phyloP scores from a whole-genome alignment of 257 asterid genomes.

The Cinchona pubescens region DNA sequence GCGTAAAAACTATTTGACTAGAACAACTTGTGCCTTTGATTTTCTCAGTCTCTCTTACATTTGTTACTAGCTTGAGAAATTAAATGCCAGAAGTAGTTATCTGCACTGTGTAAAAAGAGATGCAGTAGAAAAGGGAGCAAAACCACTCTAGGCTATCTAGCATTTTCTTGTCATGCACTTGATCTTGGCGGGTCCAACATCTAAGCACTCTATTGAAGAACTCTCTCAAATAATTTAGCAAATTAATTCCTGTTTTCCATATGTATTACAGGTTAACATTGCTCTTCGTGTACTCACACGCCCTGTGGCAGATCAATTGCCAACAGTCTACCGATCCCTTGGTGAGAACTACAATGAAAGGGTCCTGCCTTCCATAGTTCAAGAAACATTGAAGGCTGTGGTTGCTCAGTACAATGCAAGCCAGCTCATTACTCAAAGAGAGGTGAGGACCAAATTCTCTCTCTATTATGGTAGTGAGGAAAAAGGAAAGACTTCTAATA shows the following conservation, averaged over 20 bases:
- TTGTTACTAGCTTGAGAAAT: background rate
- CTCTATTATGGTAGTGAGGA: background rate
- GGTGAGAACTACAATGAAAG: constrained; percentile 81
- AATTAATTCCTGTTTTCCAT: background rate
- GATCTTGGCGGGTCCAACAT: background rate
- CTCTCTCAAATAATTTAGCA: no score
- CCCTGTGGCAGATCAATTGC: constrained; percentile 71
- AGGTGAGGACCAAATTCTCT: constrained; percentile 31
- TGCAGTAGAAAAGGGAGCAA: no score
- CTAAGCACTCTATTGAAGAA: background rate
- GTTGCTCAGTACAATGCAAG: constrained; percentile 87
- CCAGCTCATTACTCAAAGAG: constrained; percentile 90
- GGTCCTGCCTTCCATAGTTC: constrained; percentile 78
- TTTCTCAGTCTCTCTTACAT: background rate
- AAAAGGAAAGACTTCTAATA: background rate
- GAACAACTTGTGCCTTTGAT: no score
- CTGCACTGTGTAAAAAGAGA: background rate
- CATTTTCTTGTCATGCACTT: background rate
- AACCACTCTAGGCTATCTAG: background rate
- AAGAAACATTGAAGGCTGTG: constrained; percentile 78
- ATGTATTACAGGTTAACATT: constrained; percentile 57
- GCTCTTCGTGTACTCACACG: constrained; percentile 84
- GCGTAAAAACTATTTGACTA: background rate
- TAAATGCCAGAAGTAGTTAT: background rate
- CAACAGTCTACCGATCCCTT: constrained; percentile 66